Evolutionary conservation across 1,284 basidiomycete species (phyloP), one percentile per base, ranked within the genome.

Genomic region (Mycosarcoma maydis): DNA sequence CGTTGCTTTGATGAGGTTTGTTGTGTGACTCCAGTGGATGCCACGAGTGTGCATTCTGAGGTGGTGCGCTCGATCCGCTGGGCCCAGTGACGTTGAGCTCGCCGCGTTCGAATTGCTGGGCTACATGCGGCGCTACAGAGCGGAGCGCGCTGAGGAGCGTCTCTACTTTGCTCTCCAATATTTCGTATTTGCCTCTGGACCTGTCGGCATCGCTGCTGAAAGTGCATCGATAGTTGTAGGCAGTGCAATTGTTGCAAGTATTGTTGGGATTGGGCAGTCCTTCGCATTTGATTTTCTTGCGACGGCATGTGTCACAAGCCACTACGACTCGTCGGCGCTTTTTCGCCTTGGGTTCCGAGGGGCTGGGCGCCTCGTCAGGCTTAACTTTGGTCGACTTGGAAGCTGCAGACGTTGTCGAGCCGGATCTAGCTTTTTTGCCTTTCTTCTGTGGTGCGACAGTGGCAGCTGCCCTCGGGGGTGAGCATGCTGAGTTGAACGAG

Each of bases 271-370:
- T 77, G 17, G 76, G 76, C 13, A 76, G 65, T 9, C 75, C 75
- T 48, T 76, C 47, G 52, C 76, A 78, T 19, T 68, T 69, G 48
- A 78, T 62, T 54, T 78, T 78, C 42, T 78, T 78, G 33, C 74
- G 65, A 33, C 76, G 64, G 47, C 76, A 78, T 3, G 70, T 74
- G 24, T 77, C 75, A 61, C 76, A 77, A 0, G 75, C 75, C 4
- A 75, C 73, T 7, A 77, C 73, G 22, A 77, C 75, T 20, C 75
- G 58, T 44, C 64, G 44, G 23, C 69, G 61, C 39, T 72, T 72
- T 55, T 58, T 73, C 11, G 30, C 43, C 47, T 65, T 65, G 13
- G 57, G 17, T 20, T 53, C 56, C 1, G 55, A 45, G 1, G 52
- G 30, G 19, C 27, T 47, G 11, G 54, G 23, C 13, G 56, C 54